A percentile compares a stretch with the other conserved stretches of the same genome.
Conservation (phyloP, 805 yeast species). For the Maudiozyma pseudohumilis region DNA sequence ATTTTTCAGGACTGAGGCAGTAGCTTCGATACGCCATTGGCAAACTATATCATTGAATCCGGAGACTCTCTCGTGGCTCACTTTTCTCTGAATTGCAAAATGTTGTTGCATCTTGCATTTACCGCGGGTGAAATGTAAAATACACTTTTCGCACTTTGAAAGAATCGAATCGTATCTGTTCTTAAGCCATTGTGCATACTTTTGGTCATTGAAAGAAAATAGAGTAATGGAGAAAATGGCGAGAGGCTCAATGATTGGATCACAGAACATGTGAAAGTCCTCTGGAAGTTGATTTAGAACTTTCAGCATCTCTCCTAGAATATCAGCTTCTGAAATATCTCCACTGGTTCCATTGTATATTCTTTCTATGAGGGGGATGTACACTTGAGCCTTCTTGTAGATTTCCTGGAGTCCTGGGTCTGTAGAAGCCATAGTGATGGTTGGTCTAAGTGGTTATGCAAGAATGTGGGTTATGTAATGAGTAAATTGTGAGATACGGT, state of each 20-base stretch:
- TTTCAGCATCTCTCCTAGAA: slow-evolving; percentile 33
- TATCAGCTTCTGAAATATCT: slow-evolving; percentile 21
- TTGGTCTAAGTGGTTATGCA: too few species aligned
- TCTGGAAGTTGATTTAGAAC: slow-evolving; percentile 25
- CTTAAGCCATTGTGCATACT: slow-evolving; percentile 37
- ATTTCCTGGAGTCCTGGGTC: background rate
- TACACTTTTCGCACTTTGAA: slow-evolving; percentile 44
- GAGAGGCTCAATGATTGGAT: slow-evolving; percentile 37
- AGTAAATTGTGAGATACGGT: too few species aligned
- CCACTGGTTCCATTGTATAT: slow-evolving; percentile 23
- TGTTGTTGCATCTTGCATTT: slow-evolving; percentile 42
- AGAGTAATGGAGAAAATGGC: slow-evolving; percentile 47
- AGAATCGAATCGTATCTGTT: slow-evolving; percentile 33
- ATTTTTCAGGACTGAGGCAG: slow-evolving; percentile 16
- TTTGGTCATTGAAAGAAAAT: slow-evolving; percentile 46
- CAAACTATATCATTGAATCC: slow-evolving; percentile 29
- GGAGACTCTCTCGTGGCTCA: slow-evolving; percentile 35
- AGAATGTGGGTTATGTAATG: too few species aligned
- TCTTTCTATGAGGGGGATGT: slow-evolving; percentile 18
- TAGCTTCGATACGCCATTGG: slow-evolving; percentile 27
- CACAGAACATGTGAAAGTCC: slow-evolving; percentile 47
- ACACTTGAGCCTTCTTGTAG: slow-evolving; percentile 13
- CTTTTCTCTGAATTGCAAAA: slow-evolving; percentile 41
- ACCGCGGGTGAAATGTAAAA: slow-evolving; percentile 42
- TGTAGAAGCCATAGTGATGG: slow-evolving; percentile 3